These are phyloP conservation scores for Cordyceps javanica DNA, from an alignment of 2,329 filamentous ascomycete species.

Conservation along the genomic window DNA sequence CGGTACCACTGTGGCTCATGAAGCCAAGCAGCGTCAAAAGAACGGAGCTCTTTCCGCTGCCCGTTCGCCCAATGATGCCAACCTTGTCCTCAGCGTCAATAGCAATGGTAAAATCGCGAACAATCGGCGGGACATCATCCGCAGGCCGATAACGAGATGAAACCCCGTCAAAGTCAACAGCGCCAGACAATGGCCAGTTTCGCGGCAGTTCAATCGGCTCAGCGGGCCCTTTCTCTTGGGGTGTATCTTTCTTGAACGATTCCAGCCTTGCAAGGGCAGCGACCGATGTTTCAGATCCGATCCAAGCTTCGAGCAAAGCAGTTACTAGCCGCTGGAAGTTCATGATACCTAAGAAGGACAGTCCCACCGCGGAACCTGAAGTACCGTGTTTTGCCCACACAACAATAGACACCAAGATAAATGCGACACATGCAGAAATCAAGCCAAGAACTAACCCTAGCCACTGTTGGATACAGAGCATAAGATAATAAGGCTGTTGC, in stretches of 20 bases:
- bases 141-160: not conserved
- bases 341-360: not conserved
- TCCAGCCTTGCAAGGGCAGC: not conserved
- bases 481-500: constrained; percentile 1
- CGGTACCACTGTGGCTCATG: not conserved
- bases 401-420: not conserved
- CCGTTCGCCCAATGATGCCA: not conserved
- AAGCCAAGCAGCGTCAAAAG: not conserved
- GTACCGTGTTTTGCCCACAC: not conserved
- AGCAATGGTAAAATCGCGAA: not conserved
- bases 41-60: not conserved
- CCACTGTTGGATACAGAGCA: constrained; percentile 2
- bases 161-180: not conserved
- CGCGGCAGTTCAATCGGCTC: not conserved
- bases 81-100: not conserved
- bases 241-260: not conserved
- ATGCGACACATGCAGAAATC: not conserved
- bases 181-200: not conserved
- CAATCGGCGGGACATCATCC: not conserved
- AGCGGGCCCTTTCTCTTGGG: not conserved
- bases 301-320: not conserved
- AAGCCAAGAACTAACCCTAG: not conserved
- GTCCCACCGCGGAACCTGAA: not conserved
- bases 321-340: not conserved
- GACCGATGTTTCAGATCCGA: not conserved